Base-by-base conservation (phyloP, 192 early-diverging fungal species). In the Entomortierella lignicola region DNA sequence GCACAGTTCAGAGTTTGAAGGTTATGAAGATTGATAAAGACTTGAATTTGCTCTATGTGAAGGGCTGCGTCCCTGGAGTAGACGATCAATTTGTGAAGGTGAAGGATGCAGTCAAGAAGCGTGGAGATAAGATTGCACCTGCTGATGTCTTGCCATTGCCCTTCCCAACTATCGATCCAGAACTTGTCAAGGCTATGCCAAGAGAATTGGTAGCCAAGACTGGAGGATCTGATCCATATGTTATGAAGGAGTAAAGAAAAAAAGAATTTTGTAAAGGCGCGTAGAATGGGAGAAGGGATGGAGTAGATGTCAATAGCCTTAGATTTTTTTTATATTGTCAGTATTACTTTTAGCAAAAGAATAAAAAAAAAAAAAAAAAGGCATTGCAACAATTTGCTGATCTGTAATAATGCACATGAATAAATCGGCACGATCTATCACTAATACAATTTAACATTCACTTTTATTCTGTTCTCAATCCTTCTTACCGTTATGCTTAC, bases 1-100 rank as follows among this genome's bases (percentile, higher is more conserved):
- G 86, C 1, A 97, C 96, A 4, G 90, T 91, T 27, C 92, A 94
- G 66, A 94, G 89, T 63, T 81, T 97, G 15, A 87, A 94, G 65
- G 93, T 98, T 30, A 77, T 94, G 69, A 94, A 94, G 83, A 89
- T 99, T 43, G 97, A 99, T 74, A 91, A 90, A 42, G 88, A 71
- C 8, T 79, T 95, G 60, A 95, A 97, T 84, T 82, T 97, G 23
- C 82, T 99, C 57, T 99, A 95, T 85, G 92, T 99, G 61, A 96
- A 96, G 82, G 97, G 97, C 26, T 85, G 88, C 30, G 92, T 98
- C 2, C 96, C 97, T 17, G 97, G 97, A 10, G 86, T 87, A 25
- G 93, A 95, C 66, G 90, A 94, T 59, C 90, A 92, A 75, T 95
- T 88, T 81, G 91, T 99, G 39, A 88, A 90, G 81, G 87, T 99